phyloP scores from a whole-genome alignment of 2,329 filamentous ascomycete genomes.

The Magnaporthiopsis rhizophila region DNA sequence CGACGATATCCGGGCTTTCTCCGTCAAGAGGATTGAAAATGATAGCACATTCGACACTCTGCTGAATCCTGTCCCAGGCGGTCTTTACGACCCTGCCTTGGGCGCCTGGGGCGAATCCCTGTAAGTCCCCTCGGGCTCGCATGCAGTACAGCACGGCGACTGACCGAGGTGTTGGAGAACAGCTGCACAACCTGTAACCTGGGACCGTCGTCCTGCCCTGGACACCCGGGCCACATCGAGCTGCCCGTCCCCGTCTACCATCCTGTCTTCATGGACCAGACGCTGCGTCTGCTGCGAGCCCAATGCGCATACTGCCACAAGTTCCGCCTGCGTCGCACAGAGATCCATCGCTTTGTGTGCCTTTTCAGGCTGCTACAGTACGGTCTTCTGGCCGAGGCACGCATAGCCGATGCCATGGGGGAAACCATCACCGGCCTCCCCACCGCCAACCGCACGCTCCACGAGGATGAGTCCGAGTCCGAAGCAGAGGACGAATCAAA shows the following conservation, averaged over 20 bases:
- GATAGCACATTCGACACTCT: conserved; percentile 90
- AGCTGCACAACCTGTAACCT: conserved; percentile 92
- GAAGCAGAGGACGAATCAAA: conserved; percentile 56
- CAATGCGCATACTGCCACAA: conserved; percentile 88
- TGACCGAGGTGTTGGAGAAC: background rate
- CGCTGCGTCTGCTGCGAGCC: conserved; percentile 73
- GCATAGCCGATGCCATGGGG: conserved; percentile 45
- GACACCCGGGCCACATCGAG: conserved; percentile 92
- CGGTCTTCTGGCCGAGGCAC: conserved; percentile 66
- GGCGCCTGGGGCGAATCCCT: conserved; percentile 81
- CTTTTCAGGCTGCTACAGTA: conserved; percentile 80
- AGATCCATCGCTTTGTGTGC: conserved; percentile 73
- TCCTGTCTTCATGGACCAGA: conserved; percentile 91
- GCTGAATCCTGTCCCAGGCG: conserved; percentile 80
- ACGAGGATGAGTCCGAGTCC: conserved; percentile 34
- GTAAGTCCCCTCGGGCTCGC: conserved; percentile 40
- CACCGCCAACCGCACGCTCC: conserved; percentile 28
- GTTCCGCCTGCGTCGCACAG: conserved; percentile 68
- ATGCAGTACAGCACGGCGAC: background rate
- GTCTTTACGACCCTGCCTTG: conserved; percentile 85
- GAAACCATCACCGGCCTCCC: conserved; percentile 38
- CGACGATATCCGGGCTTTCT: conserved; percentile 78
- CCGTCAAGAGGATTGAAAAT: conserved; percentile 90
- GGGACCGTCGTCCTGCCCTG: conserved; percentile 73
- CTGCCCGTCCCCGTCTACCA: conserved; percentile 91